phyloP scores from a whole-genome alignment of 371 early-diverging fungal species.

The Mucor circinelloides region DNA sequence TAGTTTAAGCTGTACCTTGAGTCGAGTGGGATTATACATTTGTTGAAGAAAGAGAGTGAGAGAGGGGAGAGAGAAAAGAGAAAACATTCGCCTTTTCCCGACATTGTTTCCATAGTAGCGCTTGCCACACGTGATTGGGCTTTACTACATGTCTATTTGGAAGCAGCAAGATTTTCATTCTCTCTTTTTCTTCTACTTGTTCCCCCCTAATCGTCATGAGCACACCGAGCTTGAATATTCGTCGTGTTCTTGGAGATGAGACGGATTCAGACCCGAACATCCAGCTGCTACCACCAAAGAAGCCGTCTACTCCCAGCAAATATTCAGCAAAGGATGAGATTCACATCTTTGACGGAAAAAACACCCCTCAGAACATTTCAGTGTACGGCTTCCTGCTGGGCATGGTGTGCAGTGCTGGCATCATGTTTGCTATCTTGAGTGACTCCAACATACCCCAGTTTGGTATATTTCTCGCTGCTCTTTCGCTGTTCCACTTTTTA shows the following conservation, averaged over 20 bases:
- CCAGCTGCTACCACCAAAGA: neutral
- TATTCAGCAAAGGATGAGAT: conserved; percentile 24
- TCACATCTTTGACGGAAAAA: conserved; percentile 65
- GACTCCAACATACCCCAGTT: conserved; percentile 49
- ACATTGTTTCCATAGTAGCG: neutral
- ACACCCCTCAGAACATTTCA: conserved; percentile 77
- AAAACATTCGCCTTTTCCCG: no score
- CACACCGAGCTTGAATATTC: conserved; percentile 7
- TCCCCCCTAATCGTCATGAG: no score
- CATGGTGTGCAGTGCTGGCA: conserved; percentile 57
- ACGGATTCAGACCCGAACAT: conserved; percentile 18
- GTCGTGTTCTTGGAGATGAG: conserved; percentile 11
- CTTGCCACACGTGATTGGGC: neutral
- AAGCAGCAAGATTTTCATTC: neutral
- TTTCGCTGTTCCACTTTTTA: conserved; percentile 74
- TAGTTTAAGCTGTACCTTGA: conserved; percentile 89
- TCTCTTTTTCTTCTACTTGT: neutral
- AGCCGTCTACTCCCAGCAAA: neutral
- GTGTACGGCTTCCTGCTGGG: conserved; percentile 69
- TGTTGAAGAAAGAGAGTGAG: neutral
- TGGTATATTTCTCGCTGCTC: conserved; percentile 63
- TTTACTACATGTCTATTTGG: neutral
- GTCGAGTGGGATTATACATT: conserved; percentile 63
- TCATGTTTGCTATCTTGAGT: conserved; percentile 39
- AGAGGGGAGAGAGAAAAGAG: neutral